phyloP scores from a whole-genome alignment of 352 stramenopile species.

The Phytophthora uliginosa region DNA sequence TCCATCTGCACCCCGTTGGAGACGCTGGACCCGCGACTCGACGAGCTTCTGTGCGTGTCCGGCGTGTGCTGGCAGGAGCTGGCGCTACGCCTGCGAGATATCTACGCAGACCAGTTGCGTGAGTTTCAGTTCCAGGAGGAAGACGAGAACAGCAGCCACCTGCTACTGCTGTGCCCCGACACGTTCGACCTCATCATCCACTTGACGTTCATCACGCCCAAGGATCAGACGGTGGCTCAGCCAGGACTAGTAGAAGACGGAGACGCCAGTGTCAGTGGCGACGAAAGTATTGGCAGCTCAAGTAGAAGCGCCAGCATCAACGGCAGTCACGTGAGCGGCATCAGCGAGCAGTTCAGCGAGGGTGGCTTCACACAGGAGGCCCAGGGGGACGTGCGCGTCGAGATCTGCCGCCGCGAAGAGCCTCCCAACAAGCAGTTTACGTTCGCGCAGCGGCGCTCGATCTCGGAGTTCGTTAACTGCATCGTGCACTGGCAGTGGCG shows the following conservation, averaged over 20 bases:
- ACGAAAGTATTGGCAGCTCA: conserved; percentile 29
- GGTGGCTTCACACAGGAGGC: conserved; percentile 42
- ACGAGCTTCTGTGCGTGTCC: conserved; percentile 71
- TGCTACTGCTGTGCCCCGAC: conserved; percentile 84
- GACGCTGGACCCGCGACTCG: conserved; percentile 78
- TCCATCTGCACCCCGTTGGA: conserved; percentile 86
- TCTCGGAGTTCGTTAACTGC: conserved; percentile 90
- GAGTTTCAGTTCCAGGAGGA: conserved; percentile 90
- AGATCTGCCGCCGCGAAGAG: conserved; percentile 90
- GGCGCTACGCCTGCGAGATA: conserved; percentile 72
- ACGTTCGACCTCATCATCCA: conserved; percentile 92
- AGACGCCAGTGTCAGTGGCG: conserved; percentile 17
- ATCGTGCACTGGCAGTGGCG: conserved; percentile 92
- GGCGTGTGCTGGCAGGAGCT: conserved; percentile 87
- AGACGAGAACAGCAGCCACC: conserved; percentile 73
- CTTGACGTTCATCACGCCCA: conserved; percentile 71
- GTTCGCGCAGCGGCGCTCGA: conserved; percentile 81
- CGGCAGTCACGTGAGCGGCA: conserved; percentile 22
- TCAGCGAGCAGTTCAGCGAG: conserved; percentile 34
- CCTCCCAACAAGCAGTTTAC: conserved; percentile 83
- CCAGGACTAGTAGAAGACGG: conserved; percentile 10
- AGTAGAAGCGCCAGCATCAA: conserved; percentile 35
- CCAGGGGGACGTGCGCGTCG: conserved; percentile 55
- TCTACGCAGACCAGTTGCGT: conserved; percentile 83
- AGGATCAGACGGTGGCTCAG: conserved; percentile 20